Base-by-base conservation (phyloP, 441 rosid species). In the Erysimum cheiri region DNA sequence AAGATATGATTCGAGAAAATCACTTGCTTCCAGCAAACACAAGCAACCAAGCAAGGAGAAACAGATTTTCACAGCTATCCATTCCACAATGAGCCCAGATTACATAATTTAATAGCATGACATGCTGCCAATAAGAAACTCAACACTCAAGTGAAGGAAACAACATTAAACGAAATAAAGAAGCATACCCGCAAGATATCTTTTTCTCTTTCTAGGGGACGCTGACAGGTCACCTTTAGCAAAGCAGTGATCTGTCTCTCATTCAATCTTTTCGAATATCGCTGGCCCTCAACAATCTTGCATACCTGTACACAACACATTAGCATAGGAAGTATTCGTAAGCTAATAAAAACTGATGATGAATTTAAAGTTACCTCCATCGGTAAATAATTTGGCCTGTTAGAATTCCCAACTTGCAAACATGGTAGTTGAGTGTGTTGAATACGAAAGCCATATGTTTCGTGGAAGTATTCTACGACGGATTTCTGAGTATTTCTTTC, bases 241-340 rank as follows among this genome's bases (percentile, higher is more conserved):
- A 94, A 81, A 60, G 90, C 89, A 67, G 97, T 91, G 52, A 91
- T 88, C 80, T 93, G 98, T 69, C 84, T 86, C 77, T 91, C 98
- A 74, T 93, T 93, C 70, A 93, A 72, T 63, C 97, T 83, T 78
- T 91, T 93, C 2, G 97, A 88, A 54, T 93, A 93, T 76, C 97
- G 82, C 71, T 93, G 97, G 8, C 98, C 98, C 79, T 91, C 96
- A 4, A 93, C 97, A 59, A 93, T 91, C 81, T 91, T 89, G 81
- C 97, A 91, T 7, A 93, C 97, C 98, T 91, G 80, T 49, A 44
- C 39, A 43, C 54, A 71, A 29, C 36, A 69, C 31, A 70, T 44
- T 29, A 63, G 62, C 47, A 67, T 57, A 67, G 12, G 44, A 74
- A 5, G 12, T 47, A 44, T 19, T 28, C 44, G 41, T 24, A 3